Percentiles rank a stretch among this genome's conserved stretches.
Evolutionary conservation across 805 yeast species (phyloP).

Genomic region (Lachancea thermotolerans): DNA sequence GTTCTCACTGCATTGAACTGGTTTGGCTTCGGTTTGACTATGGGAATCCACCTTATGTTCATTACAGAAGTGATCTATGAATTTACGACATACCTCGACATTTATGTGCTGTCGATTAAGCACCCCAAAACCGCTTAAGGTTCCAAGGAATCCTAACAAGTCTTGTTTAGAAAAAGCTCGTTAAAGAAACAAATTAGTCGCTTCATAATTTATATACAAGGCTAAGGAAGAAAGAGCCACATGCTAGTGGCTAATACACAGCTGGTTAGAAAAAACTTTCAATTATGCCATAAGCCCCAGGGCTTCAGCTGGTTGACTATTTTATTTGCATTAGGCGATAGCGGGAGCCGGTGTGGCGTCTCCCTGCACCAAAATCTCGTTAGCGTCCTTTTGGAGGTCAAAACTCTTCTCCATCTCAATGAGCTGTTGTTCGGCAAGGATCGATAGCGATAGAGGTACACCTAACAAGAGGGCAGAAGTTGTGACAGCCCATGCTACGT

Average conservation of each 20-base stretch:
- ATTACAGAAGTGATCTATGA: conserved; percentile 73
- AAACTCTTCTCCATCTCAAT: conserved; percentile 91
- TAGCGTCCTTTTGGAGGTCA: conserved; percentile 71
- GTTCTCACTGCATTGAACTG: conserved; percentile 50
- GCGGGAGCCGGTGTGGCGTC: conserved; percentile 38
- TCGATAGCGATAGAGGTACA: conserved; percentile 85
- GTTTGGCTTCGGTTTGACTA: conserved; percentile 60
- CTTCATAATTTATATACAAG: conserved; percentile 8
- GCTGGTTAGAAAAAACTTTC: not conserved
- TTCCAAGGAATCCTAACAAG: not conserved
- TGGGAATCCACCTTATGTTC: conserved; percentile 63
- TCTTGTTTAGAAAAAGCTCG: not conserved
- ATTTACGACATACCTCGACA: conserved; percentile 74
- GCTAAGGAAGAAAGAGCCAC: conserved; percentile 1
- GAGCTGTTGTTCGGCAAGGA: conserved; percentile 87
- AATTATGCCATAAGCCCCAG: not conserved
- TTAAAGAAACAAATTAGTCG: conserved; percentile 3
- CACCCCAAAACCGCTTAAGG: conserved; percentile 46
- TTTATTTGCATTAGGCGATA: conserved; percentile 1
- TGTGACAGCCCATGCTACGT: conserved; percentile 76
- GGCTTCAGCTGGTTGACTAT: not conserved
- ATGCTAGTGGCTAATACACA: not conserved
- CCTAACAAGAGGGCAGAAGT: conserved; percentile 82
- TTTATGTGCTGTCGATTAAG: conserved; percentile 78
- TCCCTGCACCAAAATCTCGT: conserved; percentile 66